These are phyloP conservation scores for Pleurotus citrinopileatus DNA, from an alignment of 768 basidiomycete genomes.

Conservation along the genomic window DNA sequence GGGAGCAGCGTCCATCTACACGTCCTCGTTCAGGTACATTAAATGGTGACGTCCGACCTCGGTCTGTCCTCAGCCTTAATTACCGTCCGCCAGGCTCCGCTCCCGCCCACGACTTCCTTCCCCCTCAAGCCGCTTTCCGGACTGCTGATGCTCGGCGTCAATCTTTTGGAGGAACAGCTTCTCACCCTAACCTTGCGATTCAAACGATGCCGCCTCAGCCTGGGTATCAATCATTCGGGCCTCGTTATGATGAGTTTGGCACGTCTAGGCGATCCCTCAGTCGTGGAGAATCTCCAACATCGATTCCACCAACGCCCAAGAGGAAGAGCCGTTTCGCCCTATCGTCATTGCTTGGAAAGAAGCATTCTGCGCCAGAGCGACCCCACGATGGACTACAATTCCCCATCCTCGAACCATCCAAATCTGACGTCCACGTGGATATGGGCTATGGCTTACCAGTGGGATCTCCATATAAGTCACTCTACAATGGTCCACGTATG, in stretches of 20 bases:
- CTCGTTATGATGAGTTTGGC: conserved; percentile 72
- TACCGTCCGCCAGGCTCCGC: conserved; percentile 43
- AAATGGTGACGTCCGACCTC: conserved; percentile 49
- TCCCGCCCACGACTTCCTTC: conserved; percentile 48
- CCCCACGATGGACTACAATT: conserved; percentile 37
- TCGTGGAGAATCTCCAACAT: conserved; percentile 27
- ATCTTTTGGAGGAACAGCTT: conserved; percentile 69
- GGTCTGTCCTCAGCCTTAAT: conserved; percentile 60
- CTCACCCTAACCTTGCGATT: conserved; percentile 48
- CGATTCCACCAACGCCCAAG: conserved; percentile 43
- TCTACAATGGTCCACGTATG: conserved; percentile 44
- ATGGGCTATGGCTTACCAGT: conserved; percentile 47
- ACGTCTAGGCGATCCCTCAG: conserved; percentile 58
- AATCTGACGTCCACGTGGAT: conserved; percentile 43
- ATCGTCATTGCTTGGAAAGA: conserved; percentile 62
- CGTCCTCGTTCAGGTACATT: conserved; percentile 35
- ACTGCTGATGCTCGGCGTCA: conserved; percentile 59
- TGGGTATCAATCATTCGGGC: conserved; percentile 33
- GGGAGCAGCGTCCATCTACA: conserved; percentile 38
- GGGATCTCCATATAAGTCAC: conserved; percentile 45
- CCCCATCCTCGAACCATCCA: conserved; percentile 43
- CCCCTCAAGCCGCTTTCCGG: conserved; percentile 65
- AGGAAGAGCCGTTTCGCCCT: conserved; percentile 76
- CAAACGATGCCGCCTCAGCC: conserved; percentile 45
- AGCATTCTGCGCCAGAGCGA: conserved; percentile 30